These are phyloP conservation scores for Leccinum boreale DNA, from an alignment of 768 basidiomycete genomes.

Conservation along the genomic window DNA sequence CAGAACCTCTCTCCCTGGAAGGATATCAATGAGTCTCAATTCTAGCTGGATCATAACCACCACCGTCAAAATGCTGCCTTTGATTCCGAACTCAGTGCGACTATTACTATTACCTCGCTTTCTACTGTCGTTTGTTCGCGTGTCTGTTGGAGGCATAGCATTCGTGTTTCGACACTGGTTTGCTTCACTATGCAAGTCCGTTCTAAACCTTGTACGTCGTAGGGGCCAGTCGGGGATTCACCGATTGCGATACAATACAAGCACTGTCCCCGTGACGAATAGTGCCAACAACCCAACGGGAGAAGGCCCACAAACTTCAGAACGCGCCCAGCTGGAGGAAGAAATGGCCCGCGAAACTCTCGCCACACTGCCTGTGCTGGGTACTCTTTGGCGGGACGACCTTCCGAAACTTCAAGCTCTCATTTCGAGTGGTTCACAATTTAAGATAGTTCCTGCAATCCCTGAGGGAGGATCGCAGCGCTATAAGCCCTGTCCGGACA, in stretches of 20 bases:
- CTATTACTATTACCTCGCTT: neutral
- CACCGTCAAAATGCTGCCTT: neutral
- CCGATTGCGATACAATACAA: neutral
- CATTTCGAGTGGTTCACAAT: neutral
- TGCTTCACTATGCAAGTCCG: slow-evolving; percentile 1
- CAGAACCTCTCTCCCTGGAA: too few species aligned
- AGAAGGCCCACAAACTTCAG: neutral
- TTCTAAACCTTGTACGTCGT: neutral
- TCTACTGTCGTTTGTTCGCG: neutral
- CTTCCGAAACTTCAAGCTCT: neutral
- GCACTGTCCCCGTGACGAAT: neutral
- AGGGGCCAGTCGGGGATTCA: neutral
- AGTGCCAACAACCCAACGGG: neutral
- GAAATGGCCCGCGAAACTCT: neutral
- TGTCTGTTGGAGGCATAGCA: neutral
- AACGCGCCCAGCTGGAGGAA: neutral
- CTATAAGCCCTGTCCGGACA: neutral
- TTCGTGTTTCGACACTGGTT: neutral
- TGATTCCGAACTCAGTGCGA: neutral
- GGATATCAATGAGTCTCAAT: too few species aligned
- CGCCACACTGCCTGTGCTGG: neutral
- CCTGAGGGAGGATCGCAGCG: slow-evolving; percentile 11
- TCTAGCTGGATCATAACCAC: neutral
- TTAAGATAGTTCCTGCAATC: neutral
- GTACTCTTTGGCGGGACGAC: neutral